Evolutionary conservation across 83 land plant genomes (phyloP).

Genomic region (Picea engelmannii): DNA sequence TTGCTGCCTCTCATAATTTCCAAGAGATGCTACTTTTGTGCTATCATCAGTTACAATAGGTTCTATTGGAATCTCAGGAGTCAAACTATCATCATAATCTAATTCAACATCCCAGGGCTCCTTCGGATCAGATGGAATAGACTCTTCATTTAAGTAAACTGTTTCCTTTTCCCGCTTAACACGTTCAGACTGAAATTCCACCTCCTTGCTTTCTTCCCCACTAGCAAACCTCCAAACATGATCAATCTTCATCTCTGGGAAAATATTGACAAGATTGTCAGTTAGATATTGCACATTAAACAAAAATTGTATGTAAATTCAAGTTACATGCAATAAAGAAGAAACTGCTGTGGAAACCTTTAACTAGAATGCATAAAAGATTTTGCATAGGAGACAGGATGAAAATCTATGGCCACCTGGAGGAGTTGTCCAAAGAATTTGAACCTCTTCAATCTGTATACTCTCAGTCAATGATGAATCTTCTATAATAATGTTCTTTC

Average conservation of each 20-base stretch:
- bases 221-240: conserved; percentile 51
- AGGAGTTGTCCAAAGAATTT: conserved; percentile 8
- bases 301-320: neutral
- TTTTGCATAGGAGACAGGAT: neutral
- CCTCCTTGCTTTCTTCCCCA: conserved; percentile 81
- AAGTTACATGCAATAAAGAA: neutral
- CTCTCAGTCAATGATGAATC: neutral
- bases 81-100: conserved; percentile 80
- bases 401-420: neutral
- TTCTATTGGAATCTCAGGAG: conserved; percentile 68
- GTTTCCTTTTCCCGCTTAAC: conserved; percentile 57
- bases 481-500: neutral
- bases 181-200: conserved; percentile 54
- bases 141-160: conserved; percentile 26
- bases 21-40: conserved; percentile 1
- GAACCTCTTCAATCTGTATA: neutral
- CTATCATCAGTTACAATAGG: conserved; percentile 35
- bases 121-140: conserved; percentile 70
- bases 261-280: conserved; percentile 14
- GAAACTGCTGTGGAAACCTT: neutral
- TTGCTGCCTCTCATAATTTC: conserved; percentile 8
- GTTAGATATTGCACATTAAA: neutral
- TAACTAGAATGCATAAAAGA: neutral
- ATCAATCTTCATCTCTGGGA: conserved; percentile 54
- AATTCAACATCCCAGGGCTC: conserved; percentile 84